Evolutionary conservation across 345 rosid genomes (phyloP), one percentile per base, ranked within the genome.

Genomic region (Triadica sebifera): DNA sequence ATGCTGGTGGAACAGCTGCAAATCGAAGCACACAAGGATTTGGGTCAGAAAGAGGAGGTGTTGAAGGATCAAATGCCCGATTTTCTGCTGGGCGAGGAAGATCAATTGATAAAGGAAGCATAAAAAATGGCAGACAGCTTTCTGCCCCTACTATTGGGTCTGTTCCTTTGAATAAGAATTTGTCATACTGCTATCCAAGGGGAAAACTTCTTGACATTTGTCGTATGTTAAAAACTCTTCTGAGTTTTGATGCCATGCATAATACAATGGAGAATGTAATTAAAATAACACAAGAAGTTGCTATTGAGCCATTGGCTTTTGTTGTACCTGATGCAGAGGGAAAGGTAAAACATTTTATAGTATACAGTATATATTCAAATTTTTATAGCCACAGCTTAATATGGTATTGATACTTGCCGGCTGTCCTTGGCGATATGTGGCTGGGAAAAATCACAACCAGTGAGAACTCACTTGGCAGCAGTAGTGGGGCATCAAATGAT

Each of bases 181-280:
- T 43, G 37, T 34, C 70, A 39, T 78, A 49, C 53, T 68, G 81
- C 65, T 78, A 78, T 49, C 81, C 81, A 0, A 78, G 81, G 71
- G 78, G 78, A 52, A 78, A 78, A 38, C 74, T 78, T 38, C 78
- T 78, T 37, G 78, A 78, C 78, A 78, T 78, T 51, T 78, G 74
- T 56, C 81, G 78, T 16, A 51, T 37, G 57, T 71, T 43, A 7
- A 69, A 55, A 56, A 16, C 39, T n/a, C 65, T 59, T 59, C 63
- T 64, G 10, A 19, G 37, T 64, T 74, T 55, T 73, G 67, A 10
- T 39, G 15, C 17, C 20, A 25, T 69, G 9, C 71, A 65, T n/a
- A 67, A 53, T 45, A 47, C 52, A n/a, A 69, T 78, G 74, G 78
- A 78, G 41, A 29, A 69, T 51, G 65, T 47, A 52, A 43, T 65